A percentile compares a stretch with the other conserved stretches of the same genome.
Evolutionary conservation across 148 eudicot genomes (phyloP).

Genomic region (Simmondsia chinensis): DNA sequence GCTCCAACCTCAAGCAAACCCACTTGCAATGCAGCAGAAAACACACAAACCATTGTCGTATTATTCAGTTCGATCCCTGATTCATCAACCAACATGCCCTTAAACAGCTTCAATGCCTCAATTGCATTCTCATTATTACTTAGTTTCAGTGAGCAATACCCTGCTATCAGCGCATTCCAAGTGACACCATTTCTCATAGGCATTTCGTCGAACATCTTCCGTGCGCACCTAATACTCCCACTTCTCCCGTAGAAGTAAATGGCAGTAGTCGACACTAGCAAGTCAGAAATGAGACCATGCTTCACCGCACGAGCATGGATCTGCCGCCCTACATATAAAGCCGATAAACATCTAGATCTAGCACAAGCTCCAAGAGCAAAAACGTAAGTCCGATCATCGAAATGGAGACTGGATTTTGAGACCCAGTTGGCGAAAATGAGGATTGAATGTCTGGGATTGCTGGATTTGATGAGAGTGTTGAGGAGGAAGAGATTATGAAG

Average conservation of each 20-base stretch:
- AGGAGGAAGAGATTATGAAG: slow-evolving; percentile 26
- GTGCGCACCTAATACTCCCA: slow-evolving; percentile 20
- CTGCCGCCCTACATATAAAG: slow-evolving; percentile 38
- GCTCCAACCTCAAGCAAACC: slow-evolving; percentile 35
- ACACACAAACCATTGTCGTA: slow-evolving; percentile 40
- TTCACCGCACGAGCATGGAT: slow-evolving; percentile 30
- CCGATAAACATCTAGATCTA: slow-evolving; percentile 17
- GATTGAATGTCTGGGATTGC: slow-evolving; percentile 34
- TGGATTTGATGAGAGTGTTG: slow-evolving; percentile 43
- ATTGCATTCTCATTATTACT: slow-evolving; percentile 10
- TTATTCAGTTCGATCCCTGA: slow-evolving; percentile 20
- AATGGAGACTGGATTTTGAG: slow-evolving; percentile 15
- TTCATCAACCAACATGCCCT: slow-evolving; percentile 27
- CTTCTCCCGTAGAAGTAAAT: slow-evolving; percentile 44
- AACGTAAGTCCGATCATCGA: slow-evolving; percentile 38
- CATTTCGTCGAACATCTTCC: slow-evolving; percentile 61
- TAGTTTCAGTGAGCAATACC: slow-evolving; percentile 34
- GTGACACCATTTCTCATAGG: slow-evolving; percentile 27
- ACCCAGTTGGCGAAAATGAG: slow-evolving; percentile 37
- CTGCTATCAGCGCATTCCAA: slow-evolving; percentile 62
- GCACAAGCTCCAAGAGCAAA: slow-evolving; percentile 60
- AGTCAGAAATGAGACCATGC: slow-evolving; percentile 20
- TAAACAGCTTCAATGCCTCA: slow-evolving; percentile 25
- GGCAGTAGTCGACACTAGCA: slow-evolving; percentile 32
- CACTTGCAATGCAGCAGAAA: slow-evolving; percentile 43